These are phyloP conservation scores for Triadica sebifera DNA, from an alignment of 345 rosid species.

Conservation along the genomic window DNA sequence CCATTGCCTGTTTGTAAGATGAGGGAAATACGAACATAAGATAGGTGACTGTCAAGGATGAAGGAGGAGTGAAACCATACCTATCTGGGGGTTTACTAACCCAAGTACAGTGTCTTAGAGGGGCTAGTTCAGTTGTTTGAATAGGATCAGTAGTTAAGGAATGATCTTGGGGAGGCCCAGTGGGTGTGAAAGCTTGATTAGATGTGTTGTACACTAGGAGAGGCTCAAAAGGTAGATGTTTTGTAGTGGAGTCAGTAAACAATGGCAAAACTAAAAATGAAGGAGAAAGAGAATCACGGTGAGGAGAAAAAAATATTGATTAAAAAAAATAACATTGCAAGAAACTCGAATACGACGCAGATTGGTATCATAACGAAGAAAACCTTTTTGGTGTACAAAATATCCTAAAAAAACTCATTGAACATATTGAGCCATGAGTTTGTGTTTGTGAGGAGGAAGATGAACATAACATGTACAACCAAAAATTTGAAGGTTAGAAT, in stretches of 20 bases:
- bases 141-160: neutral
- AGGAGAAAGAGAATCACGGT: neutral
- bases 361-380: neutral
- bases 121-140: neutral
- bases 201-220: neutral
- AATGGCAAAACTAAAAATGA: neutral
- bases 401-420: too few species aligned
- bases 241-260: neutral
- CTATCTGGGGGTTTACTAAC: neutral
- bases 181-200: neutral
- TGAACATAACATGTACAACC: too few species aligned
- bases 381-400: too few species aligned
- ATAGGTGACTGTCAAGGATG: neutral
- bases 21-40: conserved; percentile 1
- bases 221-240: too few species aligned
- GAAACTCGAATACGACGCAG: neutral
- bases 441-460: too few species aligned
- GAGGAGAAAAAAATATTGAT: neutral
- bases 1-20: neutral
- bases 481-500: too few species aligned
- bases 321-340: neutral
- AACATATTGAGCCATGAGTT: too few species aligned
- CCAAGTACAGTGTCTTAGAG: too few species aligned
- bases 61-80: neutral
- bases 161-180: neutral